Base-by-base conservation (phyloP, 2,329 filamentous ascomycete genomes). In the Colletotrichum caudatum region DNA sequence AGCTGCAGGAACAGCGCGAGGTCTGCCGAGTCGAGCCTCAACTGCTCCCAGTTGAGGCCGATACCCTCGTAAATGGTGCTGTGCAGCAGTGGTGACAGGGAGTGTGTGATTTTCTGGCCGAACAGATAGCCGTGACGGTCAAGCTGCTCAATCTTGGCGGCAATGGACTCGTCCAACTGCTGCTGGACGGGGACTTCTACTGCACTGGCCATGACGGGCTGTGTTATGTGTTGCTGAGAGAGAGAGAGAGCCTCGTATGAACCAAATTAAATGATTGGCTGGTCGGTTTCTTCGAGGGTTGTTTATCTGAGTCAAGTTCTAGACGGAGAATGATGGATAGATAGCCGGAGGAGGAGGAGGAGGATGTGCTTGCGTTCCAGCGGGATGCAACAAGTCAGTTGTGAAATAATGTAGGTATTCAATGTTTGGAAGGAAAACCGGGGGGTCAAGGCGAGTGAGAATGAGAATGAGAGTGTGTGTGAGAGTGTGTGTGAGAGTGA, bases 71-170 rank as follows among this genome's bases (percentile, higher is more conserved):
- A 90, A 70, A 90, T 84, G 62, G 85, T 81, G 73, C 82, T 79
- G 77, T 90, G 88, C 35, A 90, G 81, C 66, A 85, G 80, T 0
- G 88, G 87, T 4, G 88, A 89, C 74, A 88, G 80, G 33, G 87
- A 89, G 46, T 87, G 84, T 6, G 85, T 77, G 73, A 90, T 82
- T 72, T 89, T 88, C 75, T 86, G 82, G 72, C 88, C 88, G 74
- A 90, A 90, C 35, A 90, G 84, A 76, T 87, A 89, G 60, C 85
- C 85, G 74, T 87, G 85, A 35, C 80, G 81, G 44, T 85, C 81
- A 1, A 85, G 77, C 20, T 77, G 75, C 66, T 72, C 73, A n/a
- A 72, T 66, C 61, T 71, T 72, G 48, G 37, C 29, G 18, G 53
- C 66, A 37, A 72, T 72, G 9, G 53, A 23, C 6, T 72, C 69